Percentiles rank a stretch among this genome's conserved stretches.
Evolutionary conservation across 352 stramenopile species (phyloP).

Genomic region (Pythium pyrilobum): DNA sequence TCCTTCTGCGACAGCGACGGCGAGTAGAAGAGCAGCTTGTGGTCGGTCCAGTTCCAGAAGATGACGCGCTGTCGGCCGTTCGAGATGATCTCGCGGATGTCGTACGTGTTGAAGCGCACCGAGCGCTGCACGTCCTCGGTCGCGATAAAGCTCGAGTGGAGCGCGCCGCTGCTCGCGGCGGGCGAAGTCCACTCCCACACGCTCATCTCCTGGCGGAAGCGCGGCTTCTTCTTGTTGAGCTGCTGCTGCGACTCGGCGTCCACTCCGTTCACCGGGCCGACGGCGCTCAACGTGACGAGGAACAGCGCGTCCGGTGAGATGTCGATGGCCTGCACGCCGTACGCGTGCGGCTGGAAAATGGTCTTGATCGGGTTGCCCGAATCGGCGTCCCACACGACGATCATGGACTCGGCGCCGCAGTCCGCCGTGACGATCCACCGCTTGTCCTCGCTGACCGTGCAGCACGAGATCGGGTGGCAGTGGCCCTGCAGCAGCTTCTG

Average conservation of each 20-base stretch:
- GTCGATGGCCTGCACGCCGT: conserved; percentile 82
- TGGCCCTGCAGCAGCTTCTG: conserved; percentile 89
- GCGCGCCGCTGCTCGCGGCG: conserved; percentile 14
- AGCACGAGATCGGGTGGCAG: conserved; percentile 89
- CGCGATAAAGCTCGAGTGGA: conserved; percentile 65
- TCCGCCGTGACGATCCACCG: conserved; percentile 92
- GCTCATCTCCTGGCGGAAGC: conserved; percentile 70
- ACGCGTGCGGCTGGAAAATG: conserved; percentile 80
- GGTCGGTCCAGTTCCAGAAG: conserved; percentile 88
- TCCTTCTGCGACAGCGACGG: conserved; percentile 78
- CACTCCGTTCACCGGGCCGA: conserved; percentile 15
- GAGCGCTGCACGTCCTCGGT: conserved; percentile 70
- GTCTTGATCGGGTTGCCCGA: conserved; percentile 88
- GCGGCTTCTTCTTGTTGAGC: conserved; percentile 21
- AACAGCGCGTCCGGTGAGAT: conserved; percentile 88
- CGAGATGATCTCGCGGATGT: conserved; percentile 87
- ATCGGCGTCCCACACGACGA: conserved; percentile 89
- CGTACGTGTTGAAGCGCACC: conserved; percentile 88
- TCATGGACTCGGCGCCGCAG: conserved; percentile 78
- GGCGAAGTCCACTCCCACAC: conserved; percentile 87
- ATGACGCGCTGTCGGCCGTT: conserved; percentile 82
- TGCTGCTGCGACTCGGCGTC: not conserved
- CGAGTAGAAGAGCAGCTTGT: conserved; percentile 78
- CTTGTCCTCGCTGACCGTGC: conserved; percentile 89
- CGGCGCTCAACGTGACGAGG: conserved; percentile 75